Evolutionary conservation across 2,329 filamentous ascomycete species (phyloP), one percentile per base, ranked within the genome.

Genomic region (Aureobasidium sp.): DNA sequence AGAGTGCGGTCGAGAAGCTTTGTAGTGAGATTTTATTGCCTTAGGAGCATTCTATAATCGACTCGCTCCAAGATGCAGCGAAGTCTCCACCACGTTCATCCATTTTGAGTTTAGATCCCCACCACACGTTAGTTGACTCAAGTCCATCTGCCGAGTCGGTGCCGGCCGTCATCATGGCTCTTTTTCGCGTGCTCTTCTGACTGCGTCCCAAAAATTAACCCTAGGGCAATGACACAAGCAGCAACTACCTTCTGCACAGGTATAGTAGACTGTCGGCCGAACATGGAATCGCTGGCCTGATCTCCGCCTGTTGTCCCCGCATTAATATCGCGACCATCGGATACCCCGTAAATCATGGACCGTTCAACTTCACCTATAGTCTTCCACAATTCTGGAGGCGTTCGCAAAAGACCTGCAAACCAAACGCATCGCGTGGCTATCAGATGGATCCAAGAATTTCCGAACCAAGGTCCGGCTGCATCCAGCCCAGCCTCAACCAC

Each of bases 391-490:
- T 36, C 59, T 50, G 47, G 23, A 31, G 60, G 60, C 27, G n/a
- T 63, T 33, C 48, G 47, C 60, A 63, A 63, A 15, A 43, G 13
- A 13, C 40, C 60, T 47, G 29, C 48, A 29, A 63, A n/a, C 33
- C 47, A 43, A 13, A 20, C 25, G 2, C 50, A 45, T 20, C 59
- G 59, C 29, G 20, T 42, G 7, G 36, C 33, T 16, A 47, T 63
- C 40, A 45, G 60, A 54, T 53, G 60, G 60, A 54, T 63, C 18
- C 60, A 63, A 47, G 60, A 63, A 20, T 63, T 54, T n/a, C 60
- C 60, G 15, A 47, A 54, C 9, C 36, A 43, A 15, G 48, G 27
- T 15, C 25, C 33, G 3, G 25, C 38, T 3, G 40, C 25, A 43
- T 20, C 29, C 18, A 48, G 40, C 6, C 48, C 18, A 29, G 29